These are phyloP conservation scores for Alternaria sp. DNA, from an alignment of 2,329 filamentous ascomycete genomes.

Conservation along the genomic window DNA sequence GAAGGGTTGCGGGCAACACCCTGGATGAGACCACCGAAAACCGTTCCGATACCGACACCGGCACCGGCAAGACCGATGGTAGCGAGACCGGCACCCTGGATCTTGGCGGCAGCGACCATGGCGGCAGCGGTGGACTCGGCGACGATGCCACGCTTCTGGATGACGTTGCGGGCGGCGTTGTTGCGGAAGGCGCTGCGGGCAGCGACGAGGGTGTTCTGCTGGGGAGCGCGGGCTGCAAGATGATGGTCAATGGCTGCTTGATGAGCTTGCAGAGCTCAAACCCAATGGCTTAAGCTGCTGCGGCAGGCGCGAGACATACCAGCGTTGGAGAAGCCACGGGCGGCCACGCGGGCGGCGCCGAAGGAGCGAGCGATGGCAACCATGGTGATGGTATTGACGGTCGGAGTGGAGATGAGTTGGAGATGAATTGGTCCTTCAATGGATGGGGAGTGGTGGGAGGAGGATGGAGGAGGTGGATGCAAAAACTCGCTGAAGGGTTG, in stretches of 20 bases:
- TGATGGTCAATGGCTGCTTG: slow-evolving; percentile 43
- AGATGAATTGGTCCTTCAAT: slow-evolving; percentile 48
- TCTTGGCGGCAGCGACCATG: slow-evolving; percentile 53
- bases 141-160: slow-evolving; percentile 52
- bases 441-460: slow-evolving; percentile 37
- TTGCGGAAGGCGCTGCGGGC: slow-evolving; percentile 51
- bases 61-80: slow-evolving; percentile 92
- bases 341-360: slow-evolving; percentile 50
- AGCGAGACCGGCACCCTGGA: slow-evolving; percentile 60
- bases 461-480: slow-evolving; percentile 34
- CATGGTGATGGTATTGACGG: slow-evolving; percentile 46
- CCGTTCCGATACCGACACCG: slow-evolving; percentile 94
- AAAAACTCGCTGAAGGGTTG: slow-evolving; percentile 28
- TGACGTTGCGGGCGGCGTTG: slow-evolving; percentile 49
- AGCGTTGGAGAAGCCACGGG: slow-evolving; percentile 49
- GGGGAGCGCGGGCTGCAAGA: slow-evolving; percentile 41
- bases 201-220: slow-evolving; percentile 49
- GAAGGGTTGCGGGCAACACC: slow-evolving; percentile 93
- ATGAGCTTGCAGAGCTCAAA: slow-evolving; percentile 29
- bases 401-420: slow-evolving; percentile 49
- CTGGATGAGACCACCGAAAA: slow-evolving; percentile 88
- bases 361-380: slow-evolving; percentile 50
- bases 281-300: slow-evolving; percentile 40
- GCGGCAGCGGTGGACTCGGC: slow-evolving; percentile 52
- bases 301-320: slow-evolving; percentile 47